Evolutionary conservation across 352 stramenopile genomes (phyloP), one percentile per base, ranked within the genome.

Genomic region (Globisporangium yorkense): DNA sequence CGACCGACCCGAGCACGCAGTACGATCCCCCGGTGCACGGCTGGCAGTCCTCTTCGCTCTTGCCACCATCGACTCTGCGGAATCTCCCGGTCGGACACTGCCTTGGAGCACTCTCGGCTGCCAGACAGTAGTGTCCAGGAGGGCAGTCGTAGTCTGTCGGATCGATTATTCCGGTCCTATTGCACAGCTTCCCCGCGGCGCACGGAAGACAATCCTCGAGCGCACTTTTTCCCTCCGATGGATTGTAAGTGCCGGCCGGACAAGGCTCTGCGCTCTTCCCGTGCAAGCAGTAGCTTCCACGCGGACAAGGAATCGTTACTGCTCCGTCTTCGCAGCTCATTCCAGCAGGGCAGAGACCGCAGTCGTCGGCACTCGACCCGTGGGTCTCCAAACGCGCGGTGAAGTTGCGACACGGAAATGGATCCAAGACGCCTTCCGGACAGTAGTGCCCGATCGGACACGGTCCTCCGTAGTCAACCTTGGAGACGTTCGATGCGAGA

Each of bases 251-350:
- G 18, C 76, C 84, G 27, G 59, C 48, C 1, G 75, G 81, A 67
- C 80, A 94, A 10, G 62, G 56, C 6, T 78, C 35, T n/a, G 72
- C 69, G 39, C 74, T 79, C 44, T 78, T 45, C 16, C 61, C 71
- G 41, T 77, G 72, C 0, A 72, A 47, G 16, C 78, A 92, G 44
- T 84, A 90, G 8, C 68, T 77, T 3, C 84, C 84, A 16, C 74
- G 65, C 3, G 85, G 79, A 57, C 88, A 97, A 1, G 61, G 53
- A 12, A 86, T 65, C 1, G 78, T 92, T 12, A 67, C 66, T 2
- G 79, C 83, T 7, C 88, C 87, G 21, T 84, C 74, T 5, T 80
- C 67, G 48, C 93, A 98, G 44, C 77, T 96, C 64, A 84, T 94
- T 5, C 92, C 92, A 15, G 80, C 77, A n/a, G 84, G 77, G 63